These are phyloP conservation scores for Brassica cretica DNA, from an alignment of 345 rosid species.

Conservation along the genomic window DNA sequence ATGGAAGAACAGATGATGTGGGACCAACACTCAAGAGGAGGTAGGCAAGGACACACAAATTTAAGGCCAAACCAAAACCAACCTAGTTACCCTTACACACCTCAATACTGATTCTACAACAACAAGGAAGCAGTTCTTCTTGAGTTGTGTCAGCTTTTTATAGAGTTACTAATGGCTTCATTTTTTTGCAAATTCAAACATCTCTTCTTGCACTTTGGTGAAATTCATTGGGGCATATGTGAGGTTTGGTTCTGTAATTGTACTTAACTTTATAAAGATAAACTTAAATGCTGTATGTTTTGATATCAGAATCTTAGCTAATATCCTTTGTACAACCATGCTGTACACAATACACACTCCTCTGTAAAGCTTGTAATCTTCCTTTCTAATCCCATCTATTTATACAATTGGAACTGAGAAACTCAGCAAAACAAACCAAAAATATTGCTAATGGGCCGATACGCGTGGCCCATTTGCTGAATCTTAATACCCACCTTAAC, in stretches of 20 bases:
- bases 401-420: constrained; percentile 62
- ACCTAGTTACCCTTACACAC: constrained; percentile 26
- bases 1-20: constrained; percentile 69
- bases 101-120: constrained; percentile 18
- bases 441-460: constrained; percentile 47
- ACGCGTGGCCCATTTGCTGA: not conserved
- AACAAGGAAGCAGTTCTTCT: constrained; percentile 8
- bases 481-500: not conserved
- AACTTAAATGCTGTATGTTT: not conserved
- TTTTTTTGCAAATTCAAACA: constrained; percentile 2
- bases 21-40: constrained; percentile 62
- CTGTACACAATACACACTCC: constrained; percentile 38
- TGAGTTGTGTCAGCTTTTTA: constrained; percentile 15
- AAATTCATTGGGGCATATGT: constrained; percentile 3
- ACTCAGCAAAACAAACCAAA: constrained; percentile 55
- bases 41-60: constrained; percentile 55
- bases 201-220: not conserved
- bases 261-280: not conserved
- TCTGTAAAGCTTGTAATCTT: constrained; percentile 39
- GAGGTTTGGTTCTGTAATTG: constrained; percentile 27
- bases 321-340: constrained; percentile 17
- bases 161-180: constrained; percentile 16
- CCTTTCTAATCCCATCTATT: constrained; percentile 11
- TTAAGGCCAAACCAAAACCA: constrained; percentile 35
- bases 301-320: constrained; percentile 10